Base-by-base conservation (phyloP, 1,139 yeast genomes). In the Geotrichum reessii region DNA sequence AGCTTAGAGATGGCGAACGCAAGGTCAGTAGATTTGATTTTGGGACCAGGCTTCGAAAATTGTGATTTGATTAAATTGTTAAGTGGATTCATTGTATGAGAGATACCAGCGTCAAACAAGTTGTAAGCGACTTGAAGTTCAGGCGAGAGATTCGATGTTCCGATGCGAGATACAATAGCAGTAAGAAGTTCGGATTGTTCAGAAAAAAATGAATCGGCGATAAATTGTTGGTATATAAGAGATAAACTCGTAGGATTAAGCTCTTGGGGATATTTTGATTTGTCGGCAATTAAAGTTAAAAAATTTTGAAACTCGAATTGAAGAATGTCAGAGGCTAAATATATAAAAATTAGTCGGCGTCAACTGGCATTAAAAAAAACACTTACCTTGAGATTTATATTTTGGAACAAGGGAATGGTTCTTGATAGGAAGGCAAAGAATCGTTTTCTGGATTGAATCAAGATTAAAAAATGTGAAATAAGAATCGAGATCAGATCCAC, bases 381-480 rank as follows among this genome's bases (percentile, higher is more conserved):
- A 47, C 42, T 42, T 48, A 47, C 53, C 58, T 42, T 33, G 46
- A 8, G 50, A 17, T 6, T 37, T 37, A 24, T 48, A 37, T 9
- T 27, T 33, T 6, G 24, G n/a, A 4, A 52, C 40, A 11, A 47
- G 22, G 14, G 56, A 53, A 31, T 47, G 24, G 19, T n/a, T 31
- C 46, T 17, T 52, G 21, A 47, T 44, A 47, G 50, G n/a, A 8
- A 47, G 47, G 25, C 40, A 37, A 46, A 63, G 58, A 56, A 64
- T 59, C 33, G 61, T 58, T 54, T 57, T 59, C 51, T 63, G 68
- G 28, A 61, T 61, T 33, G 60, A 55, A 46, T 63, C 64, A 25
- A 67, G 59, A 9, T 60, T 59, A 40, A 67, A 62, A 48, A 53
- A 56, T 22, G 62, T 60, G 44, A 69, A 62, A 50, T 69, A 65